Conservation (phyloP, 2,329 filamentous ascomycete genomes). For the Apiospora hydei region DNA sequence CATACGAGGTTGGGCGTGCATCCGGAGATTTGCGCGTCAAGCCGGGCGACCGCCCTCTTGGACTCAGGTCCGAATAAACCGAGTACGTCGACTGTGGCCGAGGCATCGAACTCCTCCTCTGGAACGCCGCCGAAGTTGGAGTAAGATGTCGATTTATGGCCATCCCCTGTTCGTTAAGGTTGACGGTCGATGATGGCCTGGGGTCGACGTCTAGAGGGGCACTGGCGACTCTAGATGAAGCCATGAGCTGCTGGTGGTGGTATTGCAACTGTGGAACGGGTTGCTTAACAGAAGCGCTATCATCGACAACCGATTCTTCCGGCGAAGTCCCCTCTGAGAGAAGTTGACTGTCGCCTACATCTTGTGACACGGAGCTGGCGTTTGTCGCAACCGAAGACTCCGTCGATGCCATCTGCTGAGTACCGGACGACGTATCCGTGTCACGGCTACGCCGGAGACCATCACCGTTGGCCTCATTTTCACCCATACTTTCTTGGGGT, state of each 20-base stretch:
- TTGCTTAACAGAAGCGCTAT: conserved; percentile 48
- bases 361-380: conserved; percentile 62
- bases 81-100: conserved; percentile 83
- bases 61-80: conserved; percentile 71
- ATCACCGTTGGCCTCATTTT: conserved; percentile 32
- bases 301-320: conserved; percentile 59
- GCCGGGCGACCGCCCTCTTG: conserved; percentile 67
- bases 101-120: conserved; percentile 63
- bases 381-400: conserved; percentile 64
- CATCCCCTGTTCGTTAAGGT: conserved; percentile 57
- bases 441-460: conserved; percentile 57
- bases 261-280: conserved; percentile 67
- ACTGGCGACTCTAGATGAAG: conserved; percentile 49
- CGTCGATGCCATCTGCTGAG: conserved; percentile 56
- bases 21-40: conserved; percentile 65
- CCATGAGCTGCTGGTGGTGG: conserved; percentile 58
- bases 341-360: conserved; percentile 51
- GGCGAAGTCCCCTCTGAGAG: conserved; percentile 53
- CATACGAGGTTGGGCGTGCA: conserved; percentile 59
- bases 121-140: conserved; percentile 59
- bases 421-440: conserved; percentile 59
- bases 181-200: conserved; percentile 58
- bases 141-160: conserved; percentile 69
- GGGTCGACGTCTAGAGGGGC: conserved; percentile 50
- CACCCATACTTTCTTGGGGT: neutral